Base-by-base conservation (phyloP, 2,329 filamentous ascomycete species). In the Chaetomium olivaceum region DNA sequence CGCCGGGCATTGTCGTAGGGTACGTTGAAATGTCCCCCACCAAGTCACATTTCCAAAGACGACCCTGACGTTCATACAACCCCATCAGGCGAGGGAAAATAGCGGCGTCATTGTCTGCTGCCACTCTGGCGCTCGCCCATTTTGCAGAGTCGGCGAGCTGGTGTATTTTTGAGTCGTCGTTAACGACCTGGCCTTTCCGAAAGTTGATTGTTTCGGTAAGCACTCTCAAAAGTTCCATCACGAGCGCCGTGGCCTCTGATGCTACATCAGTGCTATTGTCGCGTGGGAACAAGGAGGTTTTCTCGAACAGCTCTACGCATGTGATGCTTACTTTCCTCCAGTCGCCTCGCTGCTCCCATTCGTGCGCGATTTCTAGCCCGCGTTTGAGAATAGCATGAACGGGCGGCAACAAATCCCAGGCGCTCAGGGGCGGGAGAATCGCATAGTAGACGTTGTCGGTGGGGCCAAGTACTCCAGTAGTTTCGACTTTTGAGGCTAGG, bases 391-490 rank as follows among this genome's bases (percentile, higher is more conserved):
- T 58, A 4, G 36, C 33, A 29, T 58, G 19, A 19, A 27, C 33
- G 4, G 12, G 55, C 21, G 55, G 55, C 8, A 58, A 19, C 33
- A 23, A 23, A 16, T 29, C 25, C 19, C 23, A 19, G 3, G 23
- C 23, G 55, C 21, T 58, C 55, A 58, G 36, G 8, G 55, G 55
- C 23, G 55, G 55, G 16, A 58, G n/a, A 31, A 58, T 58, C 8
- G 11, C n/a, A 23, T 19, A 12, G 21, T 58, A 58, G 16, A 58
- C 9, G 4, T 58, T 33, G 3, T 46, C 55, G 5, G 46, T 4
- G 21, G 33, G 9, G 11, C 33, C 55, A 46, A 58, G 55, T 16
- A 31, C 29, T 8, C 55, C 55, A 11, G 55, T 58, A 21, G 11
- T 43, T 25, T 43, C 19, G 12, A 58, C 27, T 16, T 43, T 21